These are phyloP conservation scores for Circinella umbellata DNA, from an alignment of 371 early-diverging fungal species.

Conservation along the genomic window DNA sequence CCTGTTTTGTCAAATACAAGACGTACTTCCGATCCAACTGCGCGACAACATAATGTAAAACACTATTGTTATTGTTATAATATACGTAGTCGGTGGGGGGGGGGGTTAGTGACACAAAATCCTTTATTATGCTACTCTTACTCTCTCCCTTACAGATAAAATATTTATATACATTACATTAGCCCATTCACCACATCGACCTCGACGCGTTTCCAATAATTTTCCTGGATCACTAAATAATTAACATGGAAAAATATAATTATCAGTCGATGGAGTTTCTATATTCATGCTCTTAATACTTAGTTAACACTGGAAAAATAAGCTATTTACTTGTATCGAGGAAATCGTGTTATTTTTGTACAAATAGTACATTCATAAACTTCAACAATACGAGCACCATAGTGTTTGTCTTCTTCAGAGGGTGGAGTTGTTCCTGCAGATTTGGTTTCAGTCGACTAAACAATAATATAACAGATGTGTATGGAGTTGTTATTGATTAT, in stretches of 20 bases:
- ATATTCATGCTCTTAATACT: too few relatives aligned
- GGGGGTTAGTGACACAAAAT: too few relatives aligned
- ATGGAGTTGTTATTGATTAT: background rate
- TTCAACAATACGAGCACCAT: slow-evolving; percentile 67
- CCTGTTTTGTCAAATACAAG: slow-evolving; percentile 63
- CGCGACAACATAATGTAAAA: slow-evolving; percentile 67
- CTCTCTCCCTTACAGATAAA: background rate
- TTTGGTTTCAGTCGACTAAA: slow-evolving; percentile 36
- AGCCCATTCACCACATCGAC: slow-evolving; percentile 85
- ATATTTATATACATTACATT: slow-evolving; percentile 43
- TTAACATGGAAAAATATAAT: too few relatives aligned
- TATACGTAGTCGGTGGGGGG: too few relatives aligned
- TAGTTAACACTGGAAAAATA: background rate
- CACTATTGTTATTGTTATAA: slow-evolving; percentile 31
- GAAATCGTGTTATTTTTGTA: slow-evolving; percentile 59
- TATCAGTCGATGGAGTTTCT: too few relatives aligned
- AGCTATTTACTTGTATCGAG: slow-evolving; percentile 64
- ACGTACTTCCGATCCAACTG: slow-evolving; percentile 71
- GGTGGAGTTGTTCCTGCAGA: slow-evolving; percentile 41
- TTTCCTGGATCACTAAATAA: slow-evolving; percentile 52
- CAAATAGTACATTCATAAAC: slow-evolving; percentile 59
- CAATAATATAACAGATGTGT: background rate
- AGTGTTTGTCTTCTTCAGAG: slow-evolving; percentile 49
- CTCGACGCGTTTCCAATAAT: slow-evolving; percentile 63
- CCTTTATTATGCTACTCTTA: too few relatives aligned